A percentile compares a stretch with the other conserved stretches of the same genome.
Evolutionary conservation across 306 rosid species (phyloP).

Genomic region (Quillaja saponaria): DNA sequence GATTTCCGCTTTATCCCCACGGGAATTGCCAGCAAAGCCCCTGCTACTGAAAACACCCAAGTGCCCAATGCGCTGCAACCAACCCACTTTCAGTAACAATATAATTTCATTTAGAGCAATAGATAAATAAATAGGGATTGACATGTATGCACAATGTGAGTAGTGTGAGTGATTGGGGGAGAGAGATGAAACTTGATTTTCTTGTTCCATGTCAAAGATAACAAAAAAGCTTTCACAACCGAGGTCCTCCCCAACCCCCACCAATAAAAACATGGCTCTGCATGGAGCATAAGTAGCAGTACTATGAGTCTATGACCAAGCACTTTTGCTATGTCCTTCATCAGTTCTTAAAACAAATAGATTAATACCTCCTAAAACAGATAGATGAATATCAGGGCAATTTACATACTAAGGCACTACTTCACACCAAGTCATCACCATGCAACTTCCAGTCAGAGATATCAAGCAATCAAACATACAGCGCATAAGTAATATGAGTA

Average conservation of each 20-base stretch:
- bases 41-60: slow-evolving; percentile 94
- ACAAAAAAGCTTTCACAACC: not conserved
- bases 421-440: slow-evolving; percentile 8
- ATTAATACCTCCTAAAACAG: not conserved
- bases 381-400: not conserved
- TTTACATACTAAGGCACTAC: slow-evolving; percentile 4
- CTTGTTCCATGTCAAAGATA: not conserved
- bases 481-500: not conserved
- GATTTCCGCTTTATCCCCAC: slow-evolving; percentile 92
- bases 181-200: no score
- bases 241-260: not conserved
- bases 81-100: slow-evolving; percentile 27
- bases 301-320: not conserved
- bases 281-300: no score
- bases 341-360: no score
- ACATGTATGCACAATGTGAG: not conserved
- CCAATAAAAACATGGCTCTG: not conserved
- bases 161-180: no score
- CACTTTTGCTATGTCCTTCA: not conserved
- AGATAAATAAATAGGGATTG: not conserved
- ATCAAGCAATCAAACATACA: not conserved
- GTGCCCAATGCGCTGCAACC: slow-evolving; percentile 81
- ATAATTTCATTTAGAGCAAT: slow-evolving; percentile 10
- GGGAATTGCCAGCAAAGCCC: slow-evolving; percentile 92
- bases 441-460: no score